phyloP scores from a whole-genome alignment of 2,329 filamentous ascomycete genomes.

The Ceratocystis ficicola region DNA sequence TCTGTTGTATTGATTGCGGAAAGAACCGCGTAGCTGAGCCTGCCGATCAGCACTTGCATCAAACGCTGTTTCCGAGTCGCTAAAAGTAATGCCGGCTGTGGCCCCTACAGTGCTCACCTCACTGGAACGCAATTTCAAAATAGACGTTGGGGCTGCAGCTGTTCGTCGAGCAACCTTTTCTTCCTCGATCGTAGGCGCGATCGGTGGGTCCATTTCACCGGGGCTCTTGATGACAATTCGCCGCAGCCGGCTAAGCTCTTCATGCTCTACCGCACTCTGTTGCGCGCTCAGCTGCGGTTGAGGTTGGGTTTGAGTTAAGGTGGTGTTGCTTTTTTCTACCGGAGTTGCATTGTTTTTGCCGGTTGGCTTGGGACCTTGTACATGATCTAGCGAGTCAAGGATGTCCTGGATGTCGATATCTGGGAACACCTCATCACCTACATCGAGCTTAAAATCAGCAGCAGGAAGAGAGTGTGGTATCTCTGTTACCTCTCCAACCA shows the following conservation, averaged over 20 bases:
- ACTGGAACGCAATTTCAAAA: conserved; percentile 27
- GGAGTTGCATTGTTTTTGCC: not conserved
- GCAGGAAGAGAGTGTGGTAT: not conserved
- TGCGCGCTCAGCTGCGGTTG: not conserved
- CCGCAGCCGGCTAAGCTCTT: conserved; percentile 5
- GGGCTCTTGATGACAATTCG: conserved; percentile 27
- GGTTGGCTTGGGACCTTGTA: conserved; percentile 18
- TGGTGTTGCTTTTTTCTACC: not conserved
- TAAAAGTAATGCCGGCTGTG: not conserved
- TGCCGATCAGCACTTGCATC: conserved; percentile 20
- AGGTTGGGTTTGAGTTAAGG: not conserved
- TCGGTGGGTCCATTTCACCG: conserved; percentile 11
- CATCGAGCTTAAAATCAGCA: not conserved
- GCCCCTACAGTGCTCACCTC: not conserved
- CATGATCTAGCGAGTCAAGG: conserved; percentile 16
- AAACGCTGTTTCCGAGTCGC: not conserved
- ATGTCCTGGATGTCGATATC: conserved; percentile 21
- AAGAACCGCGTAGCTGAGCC: conserved; percentile 7
- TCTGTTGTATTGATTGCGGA: conserved; percentile 25
- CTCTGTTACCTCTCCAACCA: not conserved
- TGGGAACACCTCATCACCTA: conserved; percentile 15
- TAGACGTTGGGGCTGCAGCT: conserved; percentile 28
- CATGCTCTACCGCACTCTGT: not conserved
- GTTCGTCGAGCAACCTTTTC: conserved; percentile 31
- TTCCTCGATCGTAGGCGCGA: conserved; percentile 29